Base-by-base conservation (phyloP, 371 early-diverging fungal genomes). In the Mortierella sp. region DNA sequence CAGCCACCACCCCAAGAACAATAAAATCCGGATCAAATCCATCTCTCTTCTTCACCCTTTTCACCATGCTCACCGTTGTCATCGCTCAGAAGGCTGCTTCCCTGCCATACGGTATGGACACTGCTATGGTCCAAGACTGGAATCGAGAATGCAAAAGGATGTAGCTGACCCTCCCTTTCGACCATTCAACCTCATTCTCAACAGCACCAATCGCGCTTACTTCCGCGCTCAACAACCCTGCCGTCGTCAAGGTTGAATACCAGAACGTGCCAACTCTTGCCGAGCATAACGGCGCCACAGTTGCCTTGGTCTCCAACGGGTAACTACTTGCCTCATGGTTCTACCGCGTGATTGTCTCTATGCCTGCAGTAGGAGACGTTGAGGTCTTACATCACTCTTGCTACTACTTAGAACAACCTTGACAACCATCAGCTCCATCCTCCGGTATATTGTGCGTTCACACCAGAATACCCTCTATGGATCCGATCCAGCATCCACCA, bases 401-500 rank as follows among this genome's bases (percentile, higher is more conserved):
- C n/a, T n/a, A n/a, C n/a, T n/a, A n/a, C n/a, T n/a, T 67, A 76
- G 76, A 55, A 34, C 52, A 8, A 68, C 76, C 5, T 50, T 76
- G 57, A 76, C 76, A 22, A 41, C 47, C 28, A 54, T 76, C 65
- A 68, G 76, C 51, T 39, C 63, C n/a, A 68, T 76, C 54, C 41
- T 76, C 29, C 64, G 76, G 34, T 68, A 76, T 54, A 60, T 76
- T 37, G 64, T 76, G 19, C 76, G 76, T 34, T 76, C 76, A n/a
- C 69, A 68, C 58, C 44, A 68, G 50, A 76, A 68, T 60, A 76
- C 69, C 14, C 60, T 76, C 62, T 76, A 76, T 17, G 76, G 69
- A 40, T 54, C 76, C 17, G 69, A 76, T 25, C 44, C 76, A 8
- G 60, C 76, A 27, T 74, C 76, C 13, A 60, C 68, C 43, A 68